Evolutionary conservation across 805 yeast species (phyloP), one percentile per base, ranked within the genome.

Genomic region (Candida fluviatilis): DNA sequence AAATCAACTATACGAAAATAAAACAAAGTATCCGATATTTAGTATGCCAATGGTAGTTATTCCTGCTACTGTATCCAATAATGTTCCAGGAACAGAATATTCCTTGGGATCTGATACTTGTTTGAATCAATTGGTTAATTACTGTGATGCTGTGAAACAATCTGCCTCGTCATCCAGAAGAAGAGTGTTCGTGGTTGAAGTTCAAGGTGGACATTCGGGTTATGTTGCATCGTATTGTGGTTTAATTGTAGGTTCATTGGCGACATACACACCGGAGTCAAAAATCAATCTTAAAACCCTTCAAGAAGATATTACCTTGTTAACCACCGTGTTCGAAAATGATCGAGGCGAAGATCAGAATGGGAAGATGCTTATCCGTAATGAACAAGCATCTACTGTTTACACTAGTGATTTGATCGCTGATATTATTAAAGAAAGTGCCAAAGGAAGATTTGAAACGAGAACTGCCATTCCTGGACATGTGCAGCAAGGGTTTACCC

Each of bases 181-280:
- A 52, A 72, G 93, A 60, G 84, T 81, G 12, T 84, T 84, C 53
- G 86, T 84, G 25, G 85, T 84, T 43, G 95, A 84, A 54, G 84
- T 81, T 21, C 95, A 84, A 66, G 95, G 95, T 52, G 95, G 95
- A 38, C 79, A 84, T 60, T 80, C 86, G 18, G 95, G 95, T 36
- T 84, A 73, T 56, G 76, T 84, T 49, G 89, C 93, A 15, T 73
- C 86, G 2, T 74, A 71, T 49, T 76, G 82, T 11, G 83, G 82
- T 23, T 62, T 85, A 42, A 78, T 82, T 32, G 74, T 82, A 23
- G 91, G 91, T 48, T 82, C 90, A 2, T 75, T 76, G 42, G 85
- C 83, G 4, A 76, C 86, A 0, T 84, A 84, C 52, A 82, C 82
- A 18, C 95, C 93, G 24, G 95, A 84, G 55, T 77, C 78, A 49